phyloP scores from a whole-genome alignment of 768 basidiomycete species.

The Pleurotus ostreatus region DNA sequence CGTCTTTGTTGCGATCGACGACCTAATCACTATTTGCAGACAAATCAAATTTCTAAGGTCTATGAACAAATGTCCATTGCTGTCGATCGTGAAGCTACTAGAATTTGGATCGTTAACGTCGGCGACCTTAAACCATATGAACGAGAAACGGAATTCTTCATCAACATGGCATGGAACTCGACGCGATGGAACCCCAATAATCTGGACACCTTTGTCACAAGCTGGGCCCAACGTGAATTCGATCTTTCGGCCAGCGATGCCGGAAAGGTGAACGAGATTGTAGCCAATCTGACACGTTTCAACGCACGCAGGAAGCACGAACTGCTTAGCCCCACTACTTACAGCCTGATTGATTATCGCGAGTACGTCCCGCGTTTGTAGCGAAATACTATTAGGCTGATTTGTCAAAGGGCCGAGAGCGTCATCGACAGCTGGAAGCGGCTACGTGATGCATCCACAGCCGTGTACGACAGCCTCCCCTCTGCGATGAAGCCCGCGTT shows the following conservation, averaged over 20 bases:
- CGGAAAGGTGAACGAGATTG: slow-evolving; percentile 42
- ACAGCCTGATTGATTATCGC: slow-evolving; percentile 60
- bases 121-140: slow-evolving; percentile 77
- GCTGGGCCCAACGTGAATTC: slow-evolving; percentile 68
- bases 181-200: slow-evolving; percentile 53
- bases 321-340: slow-evolving; percentile 57
- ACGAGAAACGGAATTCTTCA: slow-evolving; percentile 66
- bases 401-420: slow-evolving; percentile 46
- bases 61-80: slow-evolving; percentile 71
- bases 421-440: slow-evolving; percentile 48
- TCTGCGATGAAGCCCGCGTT: slow-evolving; percentile 49
- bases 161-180: slow-evolving; percentile 58
- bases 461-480: slow-evolving; percentile 51
- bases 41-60: slow-evolving; percentile 52
- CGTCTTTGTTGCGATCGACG: background rate
- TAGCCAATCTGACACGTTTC: slow-evolving; percentile 52
- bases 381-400: too few relatives aligned
- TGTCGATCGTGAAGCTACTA: slow-evolving; percentile 50
- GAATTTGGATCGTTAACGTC: slow-evolving; percentile 71
- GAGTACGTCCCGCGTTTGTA: slow-evolving; percentile 41
- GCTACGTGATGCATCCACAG: slow-evolving; percentile 44
- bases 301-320: slow-evolving; percentile 66
- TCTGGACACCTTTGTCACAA: slow-evolving; percentile 44
- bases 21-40: slow-evolving; percentile 25
- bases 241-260: slow-evolving; percentile 38